phyloP scores from a whole-genome alignment of 2,329 filamentous ascomycete species.

The Fusarium kyushuense region DNA sequence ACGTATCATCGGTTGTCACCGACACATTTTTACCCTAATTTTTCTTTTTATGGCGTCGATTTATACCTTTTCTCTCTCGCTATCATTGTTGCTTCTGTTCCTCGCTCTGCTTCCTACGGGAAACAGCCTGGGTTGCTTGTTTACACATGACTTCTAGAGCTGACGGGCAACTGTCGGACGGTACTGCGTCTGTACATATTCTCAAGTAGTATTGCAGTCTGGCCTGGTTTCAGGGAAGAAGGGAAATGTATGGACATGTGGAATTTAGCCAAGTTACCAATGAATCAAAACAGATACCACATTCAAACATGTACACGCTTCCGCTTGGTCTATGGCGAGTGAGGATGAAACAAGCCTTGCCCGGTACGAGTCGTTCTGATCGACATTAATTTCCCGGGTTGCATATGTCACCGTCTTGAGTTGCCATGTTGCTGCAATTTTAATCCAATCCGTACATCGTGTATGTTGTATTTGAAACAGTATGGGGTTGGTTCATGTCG shows the following conservation, averaged over 20 bases:
- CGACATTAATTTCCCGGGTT: conserved; percentile 17
- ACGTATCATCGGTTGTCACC: conserved; percentile 41
- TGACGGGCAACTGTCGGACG: conserved; percentile 32
- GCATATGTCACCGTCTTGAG: conserved; percentile 20
- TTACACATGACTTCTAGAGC: conserved; percentile 41
- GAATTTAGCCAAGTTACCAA: conserved; percentile 27
- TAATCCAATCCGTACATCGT: background rate
- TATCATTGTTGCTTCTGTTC: conserved; percentile 10
- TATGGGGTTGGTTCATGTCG: conserved; percentile 6
- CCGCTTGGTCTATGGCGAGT: conserved; percentile 26
- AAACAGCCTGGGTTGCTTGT: conserved; percentile 22
- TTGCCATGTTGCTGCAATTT: background rate
- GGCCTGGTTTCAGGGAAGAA: conserved; percentile 21
- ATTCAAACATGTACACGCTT: conserved; percentile 9
- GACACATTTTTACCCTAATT: conserved; percentile 37
- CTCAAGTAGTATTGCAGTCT: conserved; percentile 23
- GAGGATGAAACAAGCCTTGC: conserved; percentile 19
- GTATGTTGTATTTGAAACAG: background rate
- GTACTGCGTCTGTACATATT: conserved; percentile 41
- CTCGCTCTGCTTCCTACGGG: conserved; percentile 22
- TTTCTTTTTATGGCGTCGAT: conserved; percentile 38
- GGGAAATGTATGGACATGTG: conserved; percentile 10
- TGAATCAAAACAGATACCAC: conserved; percentile 34
- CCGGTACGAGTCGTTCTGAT: conserved; percentile 23
- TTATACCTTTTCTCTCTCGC: conserved; percentile 5